A percentile compares a stretch with the other conserved stretches of the same genome.
These are phyloP conservation scores for Termitomyces titanicus DNA, from an alignment of 768 basidiomycete genomes.

Conservation along the genomic window DNA sequence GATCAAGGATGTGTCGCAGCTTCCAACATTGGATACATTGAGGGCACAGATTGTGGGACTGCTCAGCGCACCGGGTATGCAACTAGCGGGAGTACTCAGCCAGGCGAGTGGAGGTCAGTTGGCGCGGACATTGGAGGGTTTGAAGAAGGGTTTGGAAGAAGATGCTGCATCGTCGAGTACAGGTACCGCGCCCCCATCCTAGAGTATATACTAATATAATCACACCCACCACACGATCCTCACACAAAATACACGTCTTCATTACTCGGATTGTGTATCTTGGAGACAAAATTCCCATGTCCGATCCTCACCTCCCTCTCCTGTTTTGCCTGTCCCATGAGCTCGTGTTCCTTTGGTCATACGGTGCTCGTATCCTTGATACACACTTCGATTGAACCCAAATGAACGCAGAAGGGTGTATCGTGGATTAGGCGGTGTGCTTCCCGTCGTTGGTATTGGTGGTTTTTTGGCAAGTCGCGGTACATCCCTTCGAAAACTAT, in stretches of 20 bases:
- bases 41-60: constrained; percentile 83
- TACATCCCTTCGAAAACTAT: constrained; percentile 53
- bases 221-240: neutral
- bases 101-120: constrained; percentile 67
- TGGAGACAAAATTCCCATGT: constrained; percentile 84
- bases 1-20: constrained; percentile 60
- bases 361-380: constrained; percentile 89
- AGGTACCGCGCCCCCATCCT: constrained; percentile 12
- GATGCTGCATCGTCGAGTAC: constrained; percentile 12
- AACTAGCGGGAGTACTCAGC: constrained; percentile 67
- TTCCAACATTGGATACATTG: constrained; percentile 77
- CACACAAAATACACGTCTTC: neutral
- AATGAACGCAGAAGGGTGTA: constrained; percentile 80
- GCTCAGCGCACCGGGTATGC: constrained; percentile 69
- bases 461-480: constrained; percentile 74
- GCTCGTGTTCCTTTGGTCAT: constrained; percentile 88
- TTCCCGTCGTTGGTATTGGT: constrained; percentile 45
- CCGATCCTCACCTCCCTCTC: constrained; percentile 72
- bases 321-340: constrained; percentile 61
- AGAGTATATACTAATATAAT: constrained; percentile 5
- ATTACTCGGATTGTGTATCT: constrained; percentile 14
- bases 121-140: constrained; percentile 71
- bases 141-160: constrained; percentile 45
- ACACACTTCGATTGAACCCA: constrained; percentile 61
- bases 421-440: constrained; percentile 52